phyloP scores from a whole-genome alignment of 257 asterid species.

The Hygrophila difformis region DNA sequence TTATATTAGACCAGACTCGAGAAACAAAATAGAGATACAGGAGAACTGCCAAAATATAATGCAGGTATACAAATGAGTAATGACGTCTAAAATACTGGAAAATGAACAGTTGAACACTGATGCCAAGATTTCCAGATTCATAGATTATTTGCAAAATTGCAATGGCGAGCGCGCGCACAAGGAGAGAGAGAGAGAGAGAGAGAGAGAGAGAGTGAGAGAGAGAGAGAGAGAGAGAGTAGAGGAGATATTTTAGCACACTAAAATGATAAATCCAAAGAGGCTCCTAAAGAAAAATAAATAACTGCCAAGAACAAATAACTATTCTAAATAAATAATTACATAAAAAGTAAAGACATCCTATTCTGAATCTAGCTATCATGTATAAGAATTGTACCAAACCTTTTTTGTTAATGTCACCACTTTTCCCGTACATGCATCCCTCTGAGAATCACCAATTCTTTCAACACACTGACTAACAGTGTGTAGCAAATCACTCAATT shows the following conservation, averaged over 20 bases:
- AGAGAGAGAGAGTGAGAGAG: no score
- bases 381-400: conserved; percentile 34
- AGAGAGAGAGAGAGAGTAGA: no score
- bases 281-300: no score
- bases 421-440: conserved; percentile 30
- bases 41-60: conserved; percentile 9
- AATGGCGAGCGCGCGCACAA: no score
- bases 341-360: background rate
- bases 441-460: conserved; percentile 27
- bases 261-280: no score
- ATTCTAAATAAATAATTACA: background rate
- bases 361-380: conserved; percentile 1
- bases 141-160: background rate
- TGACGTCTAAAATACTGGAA: conserved; percentile 1
- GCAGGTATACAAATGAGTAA: background rate
- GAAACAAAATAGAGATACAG: conserved; percentile 3
- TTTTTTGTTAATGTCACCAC: conserved; percentile 49
- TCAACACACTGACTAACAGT: conserved; percentile 34
- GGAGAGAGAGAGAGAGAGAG: no score
- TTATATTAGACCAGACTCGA: conserved; percentile 3
- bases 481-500: conserved; percentile 55
- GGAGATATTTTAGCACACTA: no score
- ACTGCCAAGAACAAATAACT: no score
- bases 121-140: conserved; percentile 5
- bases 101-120: conserved; percentile 1